Evolutionary conservation across 768 basidiomycete species (phyloP).

Genomic region (Podaxis carcinomalis): DNA sequence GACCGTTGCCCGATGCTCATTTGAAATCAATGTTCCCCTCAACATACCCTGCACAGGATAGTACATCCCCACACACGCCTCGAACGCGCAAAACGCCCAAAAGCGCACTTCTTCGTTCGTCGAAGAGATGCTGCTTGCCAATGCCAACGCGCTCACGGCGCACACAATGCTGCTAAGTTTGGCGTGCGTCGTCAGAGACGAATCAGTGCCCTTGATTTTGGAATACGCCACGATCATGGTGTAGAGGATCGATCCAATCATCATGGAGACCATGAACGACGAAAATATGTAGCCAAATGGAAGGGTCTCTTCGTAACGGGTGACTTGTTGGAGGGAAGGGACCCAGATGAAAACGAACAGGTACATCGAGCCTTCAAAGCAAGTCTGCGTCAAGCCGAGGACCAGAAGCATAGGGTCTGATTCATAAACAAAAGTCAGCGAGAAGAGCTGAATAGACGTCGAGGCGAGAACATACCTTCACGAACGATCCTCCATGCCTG

Average conservation of each 20-base stretch:
- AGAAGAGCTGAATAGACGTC: neutral
- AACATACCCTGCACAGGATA: constrained; percentile 78
- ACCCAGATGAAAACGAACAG: constrained; percentile 85
- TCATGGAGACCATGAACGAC: constrained; percentile 78
- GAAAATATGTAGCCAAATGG: constrained; percentile 81
- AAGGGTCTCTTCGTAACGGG: constrained; percentile 35
- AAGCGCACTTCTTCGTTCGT: constrained; percentile 49
- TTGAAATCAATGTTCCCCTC: constrained; percentile 58
- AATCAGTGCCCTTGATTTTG: constrained; percentile 21
- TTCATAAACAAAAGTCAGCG: neutral
- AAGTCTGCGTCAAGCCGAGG: constrained; percentile 71
- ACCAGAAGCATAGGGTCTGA: constrained; percentile 58
- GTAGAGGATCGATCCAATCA: constrained; percentile 72
- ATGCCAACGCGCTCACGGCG: constrained; percentile 50
- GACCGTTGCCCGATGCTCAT: constrained; percentile 74
- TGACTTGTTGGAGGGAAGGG: constrained; percentile 63
- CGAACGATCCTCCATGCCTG: constrained; percentile 57
- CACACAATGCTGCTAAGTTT: constrained; percentile 65
- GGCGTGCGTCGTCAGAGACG: constrained; percentile 55
- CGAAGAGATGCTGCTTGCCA: constrained; percentile 45
- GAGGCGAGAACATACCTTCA: constrained; percentile 30
- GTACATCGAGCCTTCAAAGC: constrained; percentile 84
- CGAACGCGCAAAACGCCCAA: constrained; percentile 72
- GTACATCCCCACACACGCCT: constrained; percentile 76
- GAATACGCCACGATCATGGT: constrained; percentile 36